Evolutionary conservation across 371 early-diverging fungal species (phyloP).

Genomic region (Vairimorpha necatrix): DNA sequence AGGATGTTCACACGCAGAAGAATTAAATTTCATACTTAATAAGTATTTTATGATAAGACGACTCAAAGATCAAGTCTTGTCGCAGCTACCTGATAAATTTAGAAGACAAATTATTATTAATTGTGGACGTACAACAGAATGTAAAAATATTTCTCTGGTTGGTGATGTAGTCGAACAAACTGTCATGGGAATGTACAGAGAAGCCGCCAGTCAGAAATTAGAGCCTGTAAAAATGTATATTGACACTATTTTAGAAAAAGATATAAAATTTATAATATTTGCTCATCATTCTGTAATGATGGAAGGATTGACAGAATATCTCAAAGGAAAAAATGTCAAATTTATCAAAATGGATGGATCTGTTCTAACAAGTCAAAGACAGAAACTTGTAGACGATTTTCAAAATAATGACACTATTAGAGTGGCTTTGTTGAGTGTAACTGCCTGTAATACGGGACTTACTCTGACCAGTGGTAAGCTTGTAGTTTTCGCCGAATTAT

Average conservation of each 20-base stretch:
- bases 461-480: conserved; percentile 67
- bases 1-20: conserved; percentile 67
- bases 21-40: conserved; percentile 67
- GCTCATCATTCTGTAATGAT: conserved; percentile 67
- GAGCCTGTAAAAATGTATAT: conserved; percentile 66
- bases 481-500: conserved; percentile 70
- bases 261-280: conserved; percentile 68
- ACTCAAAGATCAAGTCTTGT: conserved; percentile 66
- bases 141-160: background rate
- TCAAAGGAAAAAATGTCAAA: conserved; percentile 48
- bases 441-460: conserved; percentile 68
- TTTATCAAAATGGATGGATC: conserved; percentile 69
- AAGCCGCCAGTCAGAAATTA: conserved; percentile 65
- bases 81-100: conserved; percentile 65
- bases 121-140: background rate
- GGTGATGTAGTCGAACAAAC: conserved; percentile 27
- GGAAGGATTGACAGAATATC: conserved; percentile 58
- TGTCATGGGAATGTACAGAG: conserved; percentile 31
- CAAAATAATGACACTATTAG: conserved; percentile 60
- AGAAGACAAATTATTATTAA: conserved; percentile 65
- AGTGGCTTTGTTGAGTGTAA: conserved; percentile 67
- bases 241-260: conserved; percentile 60
- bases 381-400: conserved; percentile 59
- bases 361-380: conserved; percentile 61
- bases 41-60: conserved; percentile 68